phyloP scores from a whole-genome alignment of 1,284 basidiomycete genomes.

The Ceraceosorus guamensis region DNA sequence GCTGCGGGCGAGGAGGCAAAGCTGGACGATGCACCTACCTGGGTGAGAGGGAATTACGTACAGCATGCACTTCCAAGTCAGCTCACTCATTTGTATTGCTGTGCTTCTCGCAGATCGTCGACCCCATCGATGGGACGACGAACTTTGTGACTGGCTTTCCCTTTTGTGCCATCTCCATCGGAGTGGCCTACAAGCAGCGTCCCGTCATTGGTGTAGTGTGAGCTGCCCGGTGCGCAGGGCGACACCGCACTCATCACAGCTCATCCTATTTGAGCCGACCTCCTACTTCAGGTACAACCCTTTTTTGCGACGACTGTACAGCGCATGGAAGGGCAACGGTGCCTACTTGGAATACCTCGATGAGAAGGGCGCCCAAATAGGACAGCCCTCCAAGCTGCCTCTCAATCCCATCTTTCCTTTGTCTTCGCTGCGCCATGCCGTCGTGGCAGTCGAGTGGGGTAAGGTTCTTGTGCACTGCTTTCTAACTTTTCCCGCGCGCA shows the following conservation, averaged over 20 bases:
- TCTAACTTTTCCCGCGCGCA: too few species aligned
- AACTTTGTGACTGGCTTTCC: conserved; percentile 78
- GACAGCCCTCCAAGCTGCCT: conserved; percentile 57
- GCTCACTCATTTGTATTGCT: not conserved
- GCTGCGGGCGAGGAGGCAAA: conserved; percentile 64
- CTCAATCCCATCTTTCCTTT: conserved; percentile 61
- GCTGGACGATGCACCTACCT: conserved; percentile 79
- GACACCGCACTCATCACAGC: too few species aligned
- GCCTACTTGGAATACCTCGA: too few species aligned
- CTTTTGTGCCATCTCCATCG: conserved; percentile 81
- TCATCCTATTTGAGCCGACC: too few species aligned
- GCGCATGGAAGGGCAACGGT: conserved; percentile 69
- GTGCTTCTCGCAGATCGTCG: conserved; percentile 65
- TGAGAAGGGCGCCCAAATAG: too few species aligned
- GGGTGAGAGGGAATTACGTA: too few species aligned
- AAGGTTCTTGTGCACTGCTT: too few species aligned
- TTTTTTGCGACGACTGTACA: conserved; percentile 71
- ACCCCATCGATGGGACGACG: conserved; percentile 75
- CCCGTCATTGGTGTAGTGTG: conserved; percentile 62
- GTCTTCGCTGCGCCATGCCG: conserved; percentile 69
- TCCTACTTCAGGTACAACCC: too few species aligned
- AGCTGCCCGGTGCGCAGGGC: too few species aligned
- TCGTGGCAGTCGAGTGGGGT: conserved; percentile 86
- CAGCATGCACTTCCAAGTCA: too few species aligned
- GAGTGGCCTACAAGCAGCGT: conserved; percentile 70